Evolutionary conservation across 371 early-diverging fungal species (phyloP).

Genomic region (Mucor plumbeus): DNA sequence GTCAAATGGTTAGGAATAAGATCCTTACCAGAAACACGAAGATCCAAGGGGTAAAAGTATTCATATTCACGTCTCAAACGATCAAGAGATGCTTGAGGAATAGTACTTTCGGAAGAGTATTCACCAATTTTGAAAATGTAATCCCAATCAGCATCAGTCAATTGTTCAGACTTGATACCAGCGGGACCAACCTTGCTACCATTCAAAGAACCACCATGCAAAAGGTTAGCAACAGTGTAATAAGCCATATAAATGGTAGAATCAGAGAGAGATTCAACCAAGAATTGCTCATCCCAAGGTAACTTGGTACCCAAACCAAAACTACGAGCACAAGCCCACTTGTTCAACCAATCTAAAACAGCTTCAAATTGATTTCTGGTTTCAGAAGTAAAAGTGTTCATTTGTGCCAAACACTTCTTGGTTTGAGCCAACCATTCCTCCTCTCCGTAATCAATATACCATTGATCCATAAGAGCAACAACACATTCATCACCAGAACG

Average conservation of each 20-base stretch:
- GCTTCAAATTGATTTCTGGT: slow-evolving; percentile 89
- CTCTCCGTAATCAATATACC: slow-evolving; percentile 99
- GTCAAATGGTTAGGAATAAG: slow-evolving; percentile 99
- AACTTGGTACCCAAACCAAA: slow-evolving; percentile 98
- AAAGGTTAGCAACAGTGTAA: slow-evolving; percentile 97
- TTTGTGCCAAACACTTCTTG: slow-evolving; percentile 78
- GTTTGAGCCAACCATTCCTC: slow-evolving; percentile 87
- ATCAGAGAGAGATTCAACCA: slow-evolving; percentile 99
- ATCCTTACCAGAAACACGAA: slow-evolving; percentile 99
- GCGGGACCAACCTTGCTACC: slow-evolving; percentile 85
- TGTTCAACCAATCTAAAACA: slow-evolving; percentile 95
- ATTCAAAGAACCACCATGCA: slow-evolving; percentile 91
- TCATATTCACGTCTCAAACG: slow-evolving; percentile 87
- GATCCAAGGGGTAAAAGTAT: slow-evolving; percentile 99
- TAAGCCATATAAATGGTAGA: slow-evolving; percentile 99
- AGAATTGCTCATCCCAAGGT: slow-evolving; percentile 97
- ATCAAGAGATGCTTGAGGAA: slow-evolving; percentile 71
- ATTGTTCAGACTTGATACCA: slow-evolving; percentile 80
- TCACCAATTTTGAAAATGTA: slow-evolving; percentile 87
- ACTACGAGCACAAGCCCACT: slow-evolving; percentile 99
- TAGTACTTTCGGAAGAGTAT: slow-evolving; percentile 66
- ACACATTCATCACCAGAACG: slow-evolving; percentile 99
- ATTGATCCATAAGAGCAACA: slow-evolving; percentile 98
- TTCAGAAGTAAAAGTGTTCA: slow-evolving; percentile 89
- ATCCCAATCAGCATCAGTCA: slow-evolving; percentile 97